A percentile compares a stretch with the other conserved stretches of the same genome.
These are phyloP conservation scores for Sclerotinia minor DNA, from an alignment of 2,329 filamentous ascomycete genomes.

Conservation along the genomic window DNA sequence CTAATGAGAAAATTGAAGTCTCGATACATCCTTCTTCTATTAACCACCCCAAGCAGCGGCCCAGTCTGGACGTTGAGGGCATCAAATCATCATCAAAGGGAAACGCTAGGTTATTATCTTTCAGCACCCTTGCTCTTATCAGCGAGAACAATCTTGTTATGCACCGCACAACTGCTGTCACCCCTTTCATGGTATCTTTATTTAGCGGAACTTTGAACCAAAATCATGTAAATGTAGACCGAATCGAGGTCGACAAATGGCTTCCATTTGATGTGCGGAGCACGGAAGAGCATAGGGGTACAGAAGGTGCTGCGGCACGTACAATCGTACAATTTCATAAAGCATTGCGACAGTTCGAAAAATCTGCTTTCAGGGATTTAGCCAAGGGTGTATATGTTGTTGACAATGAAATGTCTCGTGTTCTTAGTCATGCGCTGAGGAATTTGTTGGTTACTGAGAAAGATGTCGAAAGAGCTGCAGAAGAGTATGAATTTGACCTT, in stretches of 20 bases:
- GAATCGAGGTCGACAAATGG: slow-evolving; percentile 18
- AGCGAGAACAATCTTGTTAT: neutral
- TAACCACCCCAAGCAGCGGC: slow-evolving; percentile 4
- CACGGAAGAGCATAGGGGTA: neutral
- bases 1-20: neutral
- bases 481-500: neutral
- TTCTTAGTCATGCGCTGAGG: neutral
- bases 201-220: slow-evolving; percentile 17
- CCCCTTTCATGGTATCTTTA: slow-evolving; percentile 20
- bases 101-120: neutral
- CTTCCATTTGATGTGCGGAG: slow-evolving; percentile 12
- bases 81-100: neutral
- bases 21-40: slow-evolving; percentile 11
- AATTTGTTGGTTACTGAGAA: neutral
- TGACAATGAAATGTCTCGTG: neutral
- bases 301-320: neutral
- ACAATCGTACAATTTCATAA: slow-evolving; percentile 13
- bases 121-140: neutral
- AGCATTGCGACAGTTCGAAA: slow-evolving; percentile 2
- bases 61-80: neutral
- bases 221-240: neutral
- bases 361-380: neutral
- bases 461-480: neutral
- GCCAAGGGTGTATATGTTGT: slow-evolving; percentile 5
- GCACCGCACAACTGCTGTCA: slow-evolving; percentile 23